A percentile compares a stretch with the other conserved stretches of the same genome.
These are phyloP conservation scores for Platanthera zijinensis DNA, from an alignment of 106 monocot species.

Conservation along the genomic window DNA sequence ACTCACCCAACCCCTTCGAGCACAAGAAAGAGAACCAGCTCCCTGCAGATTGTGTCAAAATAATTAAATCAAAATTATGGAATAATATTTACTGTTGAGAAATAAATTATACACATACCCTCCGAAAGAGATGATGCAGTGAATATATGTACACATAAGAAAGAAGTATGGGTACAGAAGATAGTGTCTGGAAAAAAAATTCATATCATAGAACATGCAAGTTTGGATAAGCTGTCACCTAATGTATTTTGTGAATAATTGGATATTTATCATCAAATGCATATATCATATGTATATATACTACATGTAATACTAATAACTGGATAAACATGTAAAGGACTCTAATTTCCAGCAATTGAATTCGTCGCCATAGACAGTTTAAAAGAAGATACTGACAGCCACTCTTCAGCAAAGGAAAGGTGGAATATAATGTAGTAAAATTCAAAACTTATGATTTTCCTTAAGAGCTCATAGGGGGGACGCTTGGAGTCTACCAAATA, in stretches of 20 bases:
- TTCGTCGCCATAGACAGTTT: not conserved
- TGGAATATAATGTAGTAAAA: not conserved
- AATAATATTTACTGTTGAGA: slow-evolving; percentile 2
- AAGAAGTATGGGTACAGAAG: not conserved
- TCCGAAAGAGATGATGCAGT: not conserved
- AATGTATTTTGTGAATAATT: not conserved
- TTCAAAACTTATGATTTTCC: not conserved
- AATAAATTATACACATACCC: not conserved
- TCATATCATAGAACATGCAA: not conserved
- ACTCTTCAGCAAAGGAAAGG: not conserved
- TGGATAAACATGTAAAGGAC: not conserved
- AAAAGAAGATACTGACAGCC: not conserved
- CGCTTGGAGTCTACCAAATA: not conserved
- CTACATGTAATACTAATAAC: not conserved
- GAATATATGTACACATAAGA: not conserved
- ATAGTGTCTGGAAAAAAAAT: not conserved
- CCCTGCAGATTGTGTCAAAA: slow-evolving; percentile 39
- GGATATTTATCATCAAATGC: not conserved
- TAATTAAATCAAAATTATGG: not conserved
- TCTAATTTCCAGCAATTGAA: too few relatives aligned
- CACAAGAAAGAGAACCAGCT: slow-evolving; percentile 72
- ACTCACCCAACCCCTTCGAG: slow-evolving; percentile 90
- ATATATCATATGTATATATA: not conserved
- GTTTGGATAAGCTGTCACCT: not conserved
- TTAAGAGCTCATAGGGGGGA: not conserved